phyloP scores from a whole-genome alignment of 2,329 filamentous ascomycete genomes.

The Fusarium lateritium region DNA sequence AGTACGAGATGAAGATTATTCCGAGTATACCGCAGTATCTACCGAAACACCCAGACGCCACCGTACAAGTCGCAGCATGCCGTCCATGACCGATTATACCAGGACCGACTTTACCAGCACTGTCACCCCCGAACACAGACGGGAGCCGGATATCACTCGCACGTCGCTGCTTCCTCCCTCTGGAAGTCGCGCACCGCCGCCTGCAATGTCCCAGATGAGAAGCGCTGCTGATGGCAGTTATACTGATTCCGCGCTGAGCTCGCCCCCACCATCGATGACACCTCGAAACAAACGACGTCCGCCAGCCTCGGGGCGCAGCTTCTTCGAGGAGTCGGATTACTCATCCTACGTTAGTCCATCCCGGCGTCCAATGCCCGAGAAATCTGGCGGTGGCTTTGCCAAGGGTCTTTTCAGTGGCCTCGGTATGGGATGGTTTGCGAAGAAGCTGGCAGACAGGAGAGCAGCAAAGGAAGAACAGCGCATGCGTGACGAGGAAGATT shows the following conservation, averaged over 20 bases:
- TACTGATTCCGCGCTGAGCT: slow-evolving; percentile 55
- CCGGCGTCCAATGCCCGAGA: slow-evolving; percentile 64
- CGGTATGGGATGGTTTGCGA: slow-evolving; percentile 78
- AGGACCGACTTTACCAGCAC: slow-evolving; percentile 53
- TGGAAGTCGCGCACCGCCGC: slow-evolving; percentile 55
- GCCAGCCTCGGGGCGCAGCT: slow-evolving; percentile 60
- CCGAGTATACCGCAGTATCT: slow-evolving; percentile 74
- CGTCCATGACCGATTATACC: slow-evolving; percentile 58
- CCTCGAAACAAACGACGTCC: slow-evolving; percentile 65
- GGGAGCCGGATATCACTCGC: slow-evolving; percentile 49
- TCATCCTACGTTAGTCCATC: slow-evolving; percentile 76
- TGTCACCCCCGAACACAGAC: slow-evolving; percentile 52
- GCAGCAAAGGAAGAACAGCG: slow-evolving; percentile 65
- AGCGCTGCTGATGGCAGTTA: slow-evolving; percentile 65
- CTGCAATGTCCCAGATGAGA: slow-evolving; percentile 61
- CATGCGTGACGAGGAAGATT: slow-evolving; percentile 65
- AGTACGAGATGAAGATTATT: slow-evolving; percentile 72
- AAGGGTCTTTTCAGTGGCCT: slow-evolving; percentile 73
- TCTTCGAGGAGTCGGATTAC: slow-evolving; percentile 68
- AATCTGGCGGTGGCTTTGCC: slow-evolving; percentile 64
- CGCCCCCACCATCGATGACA: slow-evolving; percentile 60
- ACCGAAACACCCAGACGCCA: slow-evolving; percentile 71
- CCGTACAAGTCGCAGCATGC: slow-evolving; percentile 56
- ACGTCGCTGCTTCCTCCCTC: slow-evolving; percentile 65
- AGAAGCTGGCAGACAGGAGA: slow-evolving; percentile 72